Evolutionary conservation across 1,139 yeast species (phyloP), one percentile per base, ranked within the genome.

Genomic region (Scheffersomyces titani): DNA sequence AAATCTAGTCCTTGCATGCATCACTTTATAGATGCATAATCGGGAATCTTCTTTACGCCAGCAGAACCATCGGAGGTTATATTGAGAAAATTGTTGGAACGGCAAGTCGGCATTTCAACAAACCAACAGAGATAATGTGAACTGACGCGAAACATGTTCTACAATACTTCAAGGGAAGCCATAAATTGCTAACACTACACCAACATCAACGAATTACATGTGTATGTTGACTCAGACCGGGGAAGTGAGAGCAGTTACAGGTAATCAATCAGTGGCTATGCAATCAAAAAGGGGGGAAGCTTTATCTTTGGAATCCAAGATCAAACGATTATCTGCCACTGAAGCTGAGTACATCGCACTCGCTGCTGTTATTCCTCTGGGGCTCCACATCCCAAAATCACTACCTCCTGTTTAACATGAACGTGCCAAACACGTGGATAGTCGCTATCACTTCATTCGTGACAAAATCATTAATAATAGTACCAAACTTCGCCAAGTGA

Each of bases 301-400:
- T 54, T 61, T 1, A 52, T 61, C 7, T 54, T 3, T 65, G 66
- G 68, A 50, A 55, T n/a, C 57, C 63, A 6, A 60, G 53, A 54
- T 55, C 54, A 49, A 64, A 64, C 57, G 61, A 2, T 47, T 60
- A 9, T 59, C 60, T 3, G 53, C 62, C 4, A 60, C 63, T 5
- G 66, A 65, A 52, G 62, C 64, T 4, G 67, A 64, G 52, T 63
- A 61, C 45, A 52, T 58, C 46, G 62, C 62, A 6, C 53, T 59
- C 4, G 53, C 63, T 49, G 63, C 60, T 47, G 59, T 63, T 3
- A 53, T 49, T n/a, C n/a, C 1, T 55, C 51, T 52, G 66, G 65
- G 52, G 54, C 53, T 1, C 40, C n/a, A n/a, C n/a, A n/a, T n/a
- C n/a, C n/a, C n/a, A n/a, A n/a, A n/a, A n/a, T n/a, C n/a, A n/a